Evolutionary conservation across 1,139 yeast species (phyloP).

Genomic region (Kodamaea fungicola): DNA sequence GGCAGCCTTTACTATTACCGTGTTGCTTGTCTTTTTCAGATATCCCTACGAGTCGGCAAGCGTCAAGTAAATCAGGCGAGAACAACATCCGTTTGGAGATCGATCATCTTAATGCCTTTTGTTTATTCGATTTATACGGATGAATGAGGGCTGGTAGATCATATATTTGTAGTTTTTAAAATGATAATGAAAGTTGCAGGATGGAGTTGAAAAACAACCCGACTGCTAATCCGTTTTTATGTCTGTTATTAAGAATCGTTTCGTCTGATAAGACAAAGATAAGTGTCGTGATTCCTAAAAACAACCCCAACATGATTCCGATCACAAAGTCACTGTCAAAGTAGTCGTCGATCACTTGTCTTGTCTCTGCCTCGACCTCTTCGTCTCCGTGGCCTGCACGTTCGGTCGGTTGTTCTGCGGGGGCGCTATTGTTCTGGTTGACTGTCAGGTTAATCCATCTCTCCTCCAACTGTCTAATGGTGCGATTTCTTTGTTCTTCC

Average conservation of each 20-base stretch:
- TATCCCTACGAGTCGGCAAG: constrained; percentile 52
- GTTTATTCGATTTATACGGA: constrained; percentile 22
- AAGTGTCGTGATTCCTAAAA: constrained; percentile 60
- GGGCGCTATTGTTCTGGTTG: constrained; percentile 15
- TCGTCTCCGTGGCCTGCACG: constrained; percentile 7
- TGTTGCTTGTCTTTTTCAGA: constrained; percentile 53
- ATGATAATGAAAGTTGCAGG: neutral
- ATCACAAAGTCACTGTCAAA: constrained; percentile 51
- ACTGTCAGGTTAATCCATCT: constrained; percentile 88
- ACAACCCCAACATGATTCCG: constrained; percentile 62
- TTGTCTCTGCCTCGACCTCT: constrained; percentile 14
- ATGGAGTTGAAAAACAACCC: constrained; percentile 52
- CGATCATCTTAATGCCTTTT: constrained; percentile 52
- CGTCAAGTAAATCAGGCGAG: constrained; percentile 54
- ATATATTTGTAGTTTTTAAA: constrained; percentile 23
- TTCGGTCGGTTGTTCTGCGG: constrained; percentile 6
- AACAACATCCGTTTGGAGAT: constrained; percentile 36
- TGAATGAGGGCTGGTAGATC: constrained; percentile 52
- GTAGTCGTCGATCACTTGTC: constrained; percentile 23
- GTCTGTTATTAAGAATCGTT: constrained; percentile 53
- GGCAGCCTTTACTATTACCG: constrained; percentile 57
- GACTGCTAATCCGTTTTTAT: constrained; percentile 58
- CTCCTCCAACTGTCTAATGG: constrained; percentile 69
- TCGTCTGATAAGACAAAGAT: constrained; percentile 56
- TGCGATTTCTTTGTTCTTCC: constrained; percentile 34